Percentiles rank a stretch among this genome's conserved stretches.
phyloP scores from a whole-genome alignment of 768 basidiomycete species.

The Russula foetens region DNA sequence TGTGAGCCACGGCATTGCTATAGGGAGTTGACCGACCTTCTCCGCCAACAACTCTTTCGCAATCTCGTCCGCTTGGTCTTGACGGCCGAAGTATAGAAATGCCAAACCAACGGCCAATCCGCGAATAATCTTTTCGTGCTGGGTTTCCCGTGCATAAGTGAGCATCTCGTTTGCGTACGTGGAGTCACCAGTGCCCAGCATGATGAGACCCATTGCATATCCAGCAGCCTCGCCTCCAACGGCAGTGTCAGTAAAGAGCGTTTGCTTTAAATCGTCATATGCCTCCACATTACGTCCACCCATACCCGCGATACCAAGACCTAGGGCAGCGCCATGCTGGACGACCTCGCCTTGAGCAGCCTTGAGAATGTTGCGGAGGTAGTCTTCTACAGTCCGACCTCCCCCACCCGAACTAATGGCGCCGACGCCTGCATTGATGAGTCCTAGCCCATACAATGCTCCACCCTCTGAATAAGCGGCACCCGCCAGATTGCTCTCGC shows the following conservation, averaged over 20 bases:
- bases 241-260: slow-evolving; percentile 90
- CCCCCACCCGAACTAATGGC: slow-evolving; percentile 26
- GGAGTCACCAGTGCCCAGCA: slow-evolving; percentile 86
- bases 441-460: slow-evolving; percentile 87
- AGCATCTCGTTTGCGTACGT: slow-evolving; percentile 90
- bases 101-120: slow-evolving; percentile 90
- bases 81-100: slow-evolving; percentile 86
- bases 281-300: slow-evolving; percentile 83
- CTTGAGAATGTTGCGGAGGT: slow-evolving; percentile 74
- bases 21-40: slow-evolving; percentile 46
- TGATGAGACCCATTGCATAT: slow-evolving; percentile 95
- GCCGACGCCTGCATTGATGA: slow-evolving; percentile 91
- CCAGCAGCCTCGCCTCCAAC: slow-evolving; percentile 94
- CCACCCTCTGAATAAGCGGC: slow-evolving; percentile 93
- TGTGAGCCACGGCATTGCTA: slow-evolving; percentile 1
- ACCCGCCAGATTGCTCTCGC: slow-evolving; percentile 68
- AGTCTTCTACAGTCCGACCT: slow-evolving; percentile 56
- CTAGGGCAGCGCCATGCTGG: slow-evolving; percentile 94
- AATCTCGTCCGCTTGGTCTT: slow-evolving; percentile 86
- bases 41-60: slow-evolving; percentile 73
- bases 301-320: slow-evolving; percentile 94
- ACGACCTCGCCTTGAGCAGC: slow-evolving; percentile 76
- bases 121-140: slow-evolving; percentile 98
- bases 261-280: slow-evolving; percentile 85
- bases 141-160: slow-evolving; percentile 91